These are phyloP conservation scores for Paraphaeosphaeria minitans DNA, from an alignment of 2,329 filamentous ascomycete genomes.

Conservation along the genomic window DNA sequence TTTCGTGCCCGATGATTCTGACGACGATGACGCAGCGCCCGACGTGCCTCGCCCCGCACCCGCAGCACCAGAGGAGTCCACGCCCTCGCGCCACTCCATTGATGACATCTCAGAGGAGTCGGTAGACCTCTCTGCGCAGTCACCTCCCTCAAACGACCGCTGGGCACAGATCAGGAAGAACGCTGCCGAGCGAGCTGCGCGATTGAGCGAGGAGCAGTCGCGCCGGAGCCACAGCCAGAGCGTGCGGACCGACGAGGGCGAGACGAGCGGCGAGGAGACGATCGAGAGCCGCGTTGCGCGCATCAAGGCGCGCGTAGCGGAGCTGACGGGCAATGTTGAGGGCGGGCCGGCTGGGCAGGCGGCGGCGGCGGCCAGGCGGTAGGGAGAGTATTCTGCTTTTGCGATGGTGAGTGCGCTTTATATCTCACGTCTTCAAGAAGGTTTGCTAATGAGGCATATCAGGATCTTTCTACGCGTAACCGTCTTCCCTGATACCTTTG, in stretches of 20 bases:
- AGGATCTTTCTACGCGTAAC: constrained; percentile 1
- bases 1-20: constrained; percentile 65
- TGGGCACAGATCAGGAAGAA: constrained; percentile 98
- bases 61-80: constrained; percentile 24
- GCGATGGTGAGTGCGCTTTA: constrained; percentile 19
- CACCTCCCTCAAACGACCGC: constrained; percentile 66
- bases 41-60: constrained; percentile 26
- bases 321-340: constrained; percentile 71
- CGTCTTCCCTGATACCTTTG: constrained; percentile 8
- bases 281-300: constrained; percentile 96
- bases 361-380: constrained; percentile 19
- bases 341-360: constrained; percentile 25
- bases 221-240: constrained; percentile 60
- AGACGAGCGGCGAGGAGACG: constrained; percentile 94
- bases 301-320: constrained; percentile 96
- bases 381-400: constrained; percentile 17
- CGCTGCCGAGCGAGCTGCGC: constrained; percentile 77
- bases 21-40: constrained; percentile 38
- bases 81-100: constrained; percentile 26
- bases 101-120: constrained; percentile 51
- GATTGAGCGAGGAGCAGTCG: constrained; percentile 68
- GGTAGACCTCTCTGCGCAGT: constrained; percentile 44
- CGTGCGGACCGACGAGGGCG: constrained; percentile 74
- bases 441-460: neutral
- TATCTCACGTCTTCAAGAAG: neutral